Percentiles rank a stretch among this genome's conserved stretches.
Evolutionary conservation across 1,139 yeast genomes (phyloP).

Genomic region (Zygosaccharomyces sapae): DNA sequence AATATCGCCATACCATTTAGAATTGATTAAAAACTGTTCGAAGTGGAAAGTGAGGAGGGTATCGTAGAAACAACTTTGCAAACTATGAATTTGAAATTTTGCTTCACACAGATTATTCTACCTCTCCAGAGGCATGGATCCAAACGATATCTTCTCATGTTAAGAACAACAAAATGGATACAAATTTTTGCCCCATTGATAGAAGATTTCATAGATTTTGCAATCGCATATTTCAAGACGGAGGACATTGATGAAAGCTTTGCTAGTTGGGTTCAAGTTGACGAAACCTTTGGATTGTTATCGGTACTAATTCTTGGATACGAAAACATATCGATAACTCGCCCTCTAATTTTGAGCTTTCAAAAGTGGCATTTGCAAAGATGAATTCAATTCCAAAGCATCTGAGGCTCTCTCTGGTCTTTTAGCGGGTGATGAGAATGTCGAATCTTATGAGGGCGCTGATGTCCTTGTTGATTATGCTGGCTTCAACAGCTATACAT

Average conservation of each 20-base stretch:
- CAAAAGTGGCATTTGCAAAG: slow-evolving; percentile 18
- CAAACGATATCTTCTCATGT: slow-evolving; percentile 34
- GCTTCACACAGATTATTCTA: slow-evolving; percentile 35
- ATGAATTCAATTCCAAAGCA: slow-evolving; percentile 3
- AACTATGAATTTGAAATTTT: slow-evolving; percentile 48
- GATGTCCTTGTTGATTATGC: slow-evolving; percentile 11
- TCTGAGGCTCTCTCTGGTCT: slow-evolving; percentile 10
- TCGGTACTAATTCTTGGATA: slow-evolving; percentile 22
- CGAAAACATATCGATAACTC: too few relatives aligned
- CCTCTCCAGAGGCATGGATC: slow-evolving; percentile 34
- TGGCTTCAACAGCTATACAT: slow-evolving; percentile 17
- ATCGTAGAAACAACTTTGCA: slow-evolving; percentile 51
- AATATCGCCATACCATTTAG: slow-evolving; percentile 35
- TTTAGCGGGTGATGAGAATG: slow-evolving; percentile 2
- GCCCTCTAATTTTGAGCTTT: slow-evolving; percentile 34
- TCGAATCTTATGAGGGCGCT: slow-evolving; percentile 6
- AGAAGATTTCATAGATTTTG: slow-evolving; percentile 22
- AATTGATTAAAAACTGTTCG: slow-evolving; percentile 46
- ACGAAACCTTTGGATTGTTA: slow-evolving; percentile 18
- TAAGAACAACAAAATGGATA: slow-evolving; percentile 18
- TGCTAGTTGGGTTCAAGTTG: slow-evolving; percentile 4
- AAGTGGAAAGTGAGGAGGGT: slow-evolving; percentile 55
- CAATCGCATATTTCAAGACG: slow-evolving; percentile 17
- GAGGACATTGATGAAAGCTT: slow-evolving; percentile 4
- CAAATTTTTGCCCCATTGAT: slow-evolving; percentile 19